A percentile compares a stretch with the other conserved stretches of the same genome.
Evolutionary conservation across 192 early-diverging fungal species (phyloP).

Genomic region (Funneliformis geosporum): DNA sequence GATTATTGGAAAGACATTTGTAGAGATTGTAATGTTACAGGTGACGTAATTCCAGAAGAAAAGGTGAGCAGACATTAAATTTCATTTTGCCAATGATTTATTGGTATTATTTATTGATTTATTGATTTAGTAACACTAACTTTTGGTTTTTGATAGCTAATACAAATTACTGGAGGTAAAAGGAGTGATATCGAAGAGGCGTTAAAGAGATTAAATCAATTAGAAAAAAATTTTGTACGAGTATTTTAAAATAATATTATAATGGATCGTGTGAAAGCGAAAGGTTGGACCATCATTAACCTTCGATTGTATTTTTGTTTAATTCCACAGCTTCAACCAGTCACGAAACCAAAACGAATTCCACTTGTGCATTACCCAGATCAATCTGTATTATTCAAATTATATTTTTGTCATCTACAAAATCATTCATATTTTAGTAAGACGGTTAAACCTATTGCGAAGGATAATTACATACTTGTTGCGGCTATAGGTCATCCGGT

Average conservation of each 20-base stretch:
- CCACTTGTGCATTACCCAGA: slow-evolving; percentile 35
- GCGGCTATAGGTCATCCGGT: background rate
- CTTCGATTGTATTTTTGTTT: background rate
- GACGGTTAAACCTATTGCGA: background rate
- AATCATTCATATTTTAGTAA: slow-evolving; percentile 16
- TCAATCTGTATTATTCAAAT: slow-evolving; percentile 4
- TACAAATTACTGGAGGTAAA: background rate
- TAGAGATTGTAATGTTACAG: background rate
- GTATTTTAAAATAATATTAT: background rate
- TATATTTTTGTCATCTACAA: background rate
- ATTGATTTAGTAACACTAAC: background rate
- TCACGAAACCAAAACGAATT: background rate
- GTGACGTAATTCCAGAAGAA: background rate
- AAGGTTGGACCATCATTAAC: background rate
- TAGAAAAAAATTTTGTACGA: slow-evolving; percentile 22
- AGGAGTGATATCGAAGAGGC: slow-evolving; percentile 1
- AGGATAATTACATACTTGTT: background rate
- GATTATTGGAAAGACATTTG: slow-evolving; percentile 30
- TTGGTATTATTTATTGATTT: background rate
- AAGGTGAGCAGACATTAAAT: background rate
- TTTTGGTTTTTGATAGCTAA: slow-evolving; percentile 8
- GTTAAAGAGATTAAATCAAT: slow-evolving; percentile 12
- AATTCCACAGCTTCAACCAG: slow-evolving; percentile 13
- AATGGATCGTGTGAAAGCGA: background rate
- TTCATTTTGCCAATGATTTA: background rate